phyloP scores from a whole-genome alignment of 2,329 filamentous ascomycete genomes.

The Pestalotiopsis fici region DNA sequence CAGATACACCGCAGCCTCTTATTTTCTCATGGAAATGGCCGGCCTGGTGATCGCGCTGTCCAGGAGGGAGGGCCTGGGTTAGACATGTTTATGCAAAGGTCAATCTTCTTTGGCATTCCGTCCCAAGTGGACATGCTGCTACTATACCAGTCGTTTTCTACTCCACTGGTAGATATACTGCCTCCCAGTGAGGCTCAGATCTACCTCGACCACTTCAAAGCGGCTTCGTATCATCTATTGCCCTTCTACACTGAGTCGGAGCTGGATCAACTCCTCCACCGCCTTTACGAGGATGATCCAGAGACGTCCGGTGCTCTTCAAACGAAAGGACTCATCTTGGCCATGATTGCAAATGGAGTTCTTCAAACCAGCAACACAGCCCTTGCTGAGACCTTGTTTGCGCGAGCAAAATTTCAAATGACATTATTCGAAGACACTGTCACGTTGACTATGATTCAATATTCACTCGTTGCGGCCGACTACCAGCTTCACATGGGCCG shows the following conservation, averaged over 20 bases:
- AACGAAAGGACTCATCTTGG: slow-evolving; percentile 20
- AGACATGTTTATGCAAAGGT: slow-evolving; percentile 29
- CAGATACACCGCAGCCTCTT: slow-evolving; percentile 28
- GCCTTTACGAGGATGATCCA: slow-evolving; percentile 15
- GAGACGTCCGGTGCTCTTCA: slow-evolving; percentile 17
- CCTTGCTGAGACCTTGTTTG: slow-evolving; percentile 23
- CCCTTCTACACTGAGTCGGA: slow-evolving; percentile 20
- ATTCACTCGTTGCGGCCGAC: slow-evolving; percentile 23
- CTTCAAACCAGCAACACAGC: slow-evolving; percentile 22
- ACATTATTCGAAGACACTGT: slow-evolving; percentile 27
- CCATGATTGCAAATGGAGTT: slow-evolving; percentile 25
- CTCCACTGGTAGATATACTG: slow-evolving; percentile 5
- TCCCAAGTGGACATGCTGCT: slow-evolving; percentile 16
- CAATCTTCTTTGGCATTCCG: slow-evolving; percentile 30
- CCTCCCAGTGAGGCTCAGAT: slow-evolving; percentile 14
- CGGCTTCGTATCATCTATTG: slow-evolving; percentile 1
- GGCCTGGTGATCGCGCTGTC: slow-evolving; percentile 21
- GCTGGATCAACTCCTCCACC: slow-evolving; percentile 18
- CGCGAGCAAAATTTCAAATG: slow-evolving; percentile 23
- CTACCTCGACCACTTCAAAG: neutral
- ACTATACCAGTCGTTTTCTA: slow-evolving; percentile 5
- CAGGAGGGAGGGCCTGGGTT: slow-evolving; percentile 18
- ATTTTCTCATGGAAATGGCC: slow-evolving; percentile 14
- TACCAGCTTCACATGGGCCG: slow-evolving; percentile 30
- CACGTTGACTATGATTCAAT: slow-evolving; percentile 30